These are phyloP conservation scores for Ogataea wickerhamii DNA, from an alignment of 805 yeast species.

Conservation along the genomic window DNA sequence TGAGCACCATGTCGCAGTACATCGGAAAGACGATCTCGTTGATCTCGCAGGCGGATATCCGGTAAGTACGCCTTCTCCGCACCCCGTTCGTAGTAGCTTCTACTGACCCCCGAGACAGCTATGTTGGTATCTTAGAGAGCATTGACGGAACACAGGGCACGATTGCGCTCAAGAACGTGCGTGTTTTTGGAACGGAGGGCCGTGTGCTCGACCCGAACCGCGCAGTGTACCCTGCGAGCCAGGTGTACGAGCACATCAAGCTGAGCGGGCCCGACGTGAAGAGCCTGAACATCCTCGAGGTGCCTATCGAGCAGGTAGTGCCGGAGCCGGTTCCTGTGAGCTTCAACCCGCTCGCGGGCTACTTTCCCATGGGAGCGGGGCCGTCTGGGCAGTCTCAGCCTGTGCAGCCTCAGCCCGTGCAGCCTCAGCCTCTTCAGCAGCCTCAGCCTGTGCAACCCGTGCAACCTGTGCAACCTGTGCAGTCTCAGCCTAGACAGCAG, in stretches of 20 bases:
- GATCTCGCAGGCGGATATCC: slow-evolving; percentile 70
- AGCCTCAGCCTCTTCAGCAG: slow-evolving; percentile 12
- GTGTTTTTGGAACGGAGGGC: slow-evolving; percentile 90
- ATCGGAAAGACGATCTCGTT: slow-evolving; percentile 87
- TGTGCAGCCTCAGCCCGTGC: neutral
- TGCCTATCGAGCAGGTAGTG: slow-evolving; percentile 58
- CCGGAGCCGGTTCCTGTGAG: slow-evolving; percentile 44
- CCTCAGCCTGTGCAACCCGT: slow-evolving; percentile 4
- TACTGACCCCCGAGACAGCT: slow-evolving; percentile 39
- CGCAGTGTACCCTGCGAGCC: slow-evolving; percentile 69
- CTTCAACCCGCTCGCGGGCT: slow-evolving; percentile 19
- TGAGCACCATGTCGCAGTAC: slow-evolving; percentile 96
- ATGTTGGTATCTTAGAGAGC: slow-evolving; percentile 83
- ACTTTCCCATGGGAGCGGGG: slow-evolving; percentile 16
- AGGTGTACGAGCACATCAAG: slow-evolving; percentile 69
- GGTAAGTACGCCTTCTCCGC: slow-evolving; percentile 32
- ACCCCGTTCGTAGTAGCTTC: neutral
- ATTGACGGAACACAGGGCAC: slow-evolving; percentile 90
- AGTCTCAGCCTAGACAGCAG: slow-evolving; percentile 6
- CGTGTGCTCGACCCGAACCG: slow-evolving; percentile 65
- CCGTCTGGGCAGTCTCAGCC: neutral
- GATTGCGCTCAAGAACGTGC: slow-evolving; percentile 74
- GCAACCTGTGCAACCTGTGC: slow-evolving; percentile 6
- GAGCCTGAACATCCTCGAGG: slow-evolving; percentile 80
- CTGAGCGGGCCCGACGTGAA: slow-evolving; percentile 91